These are phyloP conservation scores for Otatea glauca DNA, from an alignment of 176 grass and related monocot species.

Conservation along the genomic window DNA sequence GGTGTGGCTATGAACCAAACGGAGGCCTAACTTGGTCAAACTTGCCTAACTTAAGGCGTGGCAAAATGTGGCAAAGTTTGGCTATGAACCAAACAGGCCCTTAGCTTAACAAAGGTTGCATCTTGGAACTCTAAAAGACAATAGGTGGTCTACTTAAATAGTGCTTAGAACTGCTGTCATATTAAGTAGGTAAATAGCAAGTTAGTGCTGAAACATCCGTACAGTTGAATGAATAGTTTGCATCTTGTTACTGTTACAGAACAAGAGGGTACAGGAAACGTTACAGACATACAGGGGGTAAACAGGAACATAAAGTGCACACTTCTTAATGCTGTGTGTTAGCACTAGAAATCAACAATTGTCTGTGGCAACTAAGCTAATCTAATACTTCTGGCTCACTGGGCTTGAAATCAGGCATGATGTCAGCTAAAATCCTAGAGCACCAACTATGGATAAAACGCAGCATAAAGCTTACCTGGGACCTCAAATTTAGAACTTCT, in stretches of 20 bases:
- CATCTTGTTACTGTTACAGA: constrained; percentile 32
- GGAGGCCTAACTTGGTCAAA: too few species aligned
- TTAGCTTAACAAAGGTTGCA: neutral
- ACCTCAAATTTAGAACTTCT: constrained; percentile 76
- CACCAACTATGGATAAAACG: neutral
- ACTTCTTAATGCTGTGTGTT: constrained; percentile 12
- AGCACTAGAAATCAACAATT: neutral
- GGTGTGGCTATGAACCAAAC: too few species aligned
- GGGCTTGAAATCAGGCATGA: neutral
- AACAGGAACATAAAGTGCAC: neutral
- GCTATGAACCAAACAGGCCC: too few species aligned
- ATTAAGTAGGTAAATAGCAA: constrained; percentile 29
- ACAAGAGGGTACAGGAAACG: constrained; percentile 14
- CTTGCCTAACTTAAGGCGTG: too few species aligned
- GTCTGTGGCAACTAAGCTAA: neutral
- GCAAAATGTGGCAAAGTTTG: too few species aligned
- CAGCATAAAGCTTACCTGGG: constrained; percentile 66
- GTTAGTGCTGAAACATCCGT: neutral
- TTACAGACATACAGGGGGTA: neutral
- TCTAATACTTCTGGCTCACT: neutral
- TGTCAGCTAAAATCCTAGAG: constrained; percentile 9
- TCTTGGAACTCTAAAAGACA: constrained; percentile 20
- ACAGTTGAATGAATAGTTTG: constrained; percentile 21
- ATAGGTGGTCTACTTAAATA: neutral
- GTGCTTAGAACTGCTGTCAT: neutral